These are phyloP conservation scores for Coemansia aciculifera DNA, from an alignment of 192 early-diverging fungal species.

Conservation along the genomic window DNA sequence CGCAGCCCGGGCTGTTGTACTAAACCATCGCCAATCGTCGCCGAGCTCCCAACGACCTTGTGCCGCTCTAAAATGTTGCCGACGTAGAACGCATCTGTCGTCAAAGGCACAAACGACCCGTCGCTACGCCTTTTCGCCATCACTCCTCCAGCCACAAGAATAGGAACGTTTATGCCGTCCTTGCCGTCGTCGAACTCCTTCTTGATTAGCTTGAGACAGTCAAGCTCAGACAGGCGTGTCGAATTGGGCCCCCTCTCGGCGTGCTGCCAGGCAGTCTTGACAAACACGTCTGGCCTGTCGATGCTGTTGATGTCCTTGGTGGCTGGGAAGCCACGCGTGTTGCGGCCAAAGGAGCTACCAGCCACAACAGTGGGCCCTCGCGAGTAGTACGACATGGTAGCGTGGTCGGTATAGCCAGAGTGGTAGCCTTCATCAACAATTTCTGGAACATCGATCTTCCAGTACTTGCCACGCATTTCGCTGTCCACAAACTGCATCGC, in stretches of 20 bases:
- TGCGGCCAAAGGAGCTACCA: slow-evolving; percentile 6
- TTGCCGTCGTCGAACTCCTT: background rate
- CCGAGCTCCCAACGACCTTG: background rate
- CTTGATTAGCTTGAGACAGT: background rate
- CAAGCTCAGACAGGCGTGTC: background rate
- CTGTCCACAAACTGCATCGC: background rate
- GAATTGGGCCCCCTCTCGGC: background rate
- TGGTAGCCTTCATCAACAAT: background rate
- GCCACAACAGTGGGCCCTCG: slow-evolving; percentile 1
- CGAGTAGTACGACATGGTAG: background rate
- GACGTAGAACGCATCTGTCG: background rate
- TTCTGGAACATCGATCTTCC: background rate
- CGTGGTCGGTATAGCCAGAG: background rate
- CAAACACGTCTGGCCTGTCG: slow-evolving; percentile 6
- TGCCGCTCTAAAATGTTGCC: background rate
- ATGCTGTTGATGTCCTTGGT: background rate
- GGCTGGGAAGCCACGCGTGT: slow-evolving; percentile 19
- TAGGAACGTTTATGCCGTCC: background rate
- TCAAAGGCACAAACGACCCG: background rate
- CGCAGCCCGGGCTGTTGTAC: background rate
- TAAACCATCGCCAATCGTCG: background rate
- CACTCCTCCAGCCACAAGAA: slow-evolving; percentile 9
- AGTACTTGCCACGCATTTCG: background rate
- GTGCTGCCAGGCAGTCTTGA: slow-evolving; percentile 17
- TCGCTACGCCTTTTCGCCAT: background rate